Conservation (phyloP, 177 flowering plant species). For the Vitis hybrid region DNA sequence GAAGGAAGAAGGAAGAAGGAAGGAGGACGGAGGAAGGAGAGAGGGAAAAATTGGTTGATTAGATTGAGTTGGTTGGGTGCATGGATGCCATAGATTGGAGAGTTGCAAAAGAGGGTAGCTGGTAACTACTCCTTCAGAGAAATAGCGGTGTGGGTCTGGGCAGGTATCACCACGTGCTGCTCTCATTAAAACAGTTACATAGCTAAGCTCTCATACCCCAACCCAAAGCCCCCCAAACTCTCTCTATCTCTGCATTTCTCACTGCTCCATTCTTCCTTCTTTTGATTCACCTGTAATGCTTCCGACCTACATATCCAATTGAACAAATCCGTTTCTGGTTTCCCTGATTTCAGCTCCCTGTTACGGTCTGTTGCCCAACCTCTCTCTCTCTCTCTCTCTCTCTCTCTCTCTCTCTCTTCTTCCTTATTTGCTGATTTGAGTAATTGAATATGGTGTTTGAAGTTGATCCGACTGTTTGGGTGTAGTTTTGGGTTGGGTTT, state of each 20-base stretch:
- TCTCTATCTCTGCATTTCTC: background rate
- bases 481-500: background rate
- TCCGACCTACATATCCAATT: background rate
- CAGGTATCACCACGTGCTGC: conserved; percentile 57
- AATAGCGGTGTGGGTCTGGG: conserved; percentile 23
- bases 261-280: background rate
- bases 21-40: conserved; percentile 7
- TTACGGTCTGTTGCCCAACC: background rate
- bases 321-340: background rate
- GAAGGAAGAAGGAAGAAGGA: conserved; percentile 1
- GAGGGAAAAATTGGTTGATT: background rate
- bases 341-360: background rate
- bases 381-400: background rate
- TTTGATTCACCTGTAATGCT: background rate
- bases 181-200: conserved; percentile 35
- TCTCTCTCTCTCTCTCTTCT: background rate
- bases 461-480: background rate
- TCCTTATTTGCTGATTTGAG: background rate
- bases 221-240: conserved; percentile 21
- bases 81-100: conserved; percentile 6
- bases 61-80: background rate
- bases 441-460: background rate
- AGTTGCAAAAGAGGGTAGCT: conserved; percentile 28
- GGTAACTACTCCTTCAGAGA: conserved; percentile 33
- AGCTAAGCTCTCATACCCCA: conserved; percentile 5